Evolutionary conservation across 768 basidiomycete species (phyloP).

Genomic region (Lentinula sp.): DNA sequence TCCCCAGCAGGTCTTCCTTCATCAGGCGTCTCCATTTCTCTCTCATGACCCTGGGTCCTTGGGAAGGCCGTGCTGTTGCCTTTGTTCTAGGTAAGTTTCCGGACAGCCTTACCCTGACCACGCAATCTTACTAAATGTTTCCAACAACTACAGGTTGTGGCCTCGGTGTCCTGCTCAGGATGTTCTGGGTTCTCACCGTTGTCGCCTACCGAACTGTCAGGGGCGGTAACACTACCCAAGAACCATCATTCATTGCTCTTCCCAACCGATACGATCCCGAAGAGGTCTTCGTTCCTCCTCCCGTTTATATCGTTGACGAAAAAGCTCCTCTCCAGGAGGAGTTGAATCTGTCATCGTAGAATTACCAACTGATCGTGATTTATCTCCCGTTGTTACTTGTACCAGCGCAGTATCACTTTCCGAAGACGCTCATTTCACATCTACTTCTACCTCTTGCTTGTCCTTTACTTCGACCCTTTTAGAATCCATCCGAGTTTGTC

Average conservation of each 20-base stretch:
- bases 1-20: slow-evolving; percentile 35
- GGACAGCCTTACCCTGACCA: not conserved
- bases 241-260: slow-evolving; percentile 32
- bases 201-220: slow-evolving; percentile 52
- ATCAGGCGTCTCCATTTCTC: slow-evolving; percentile 56
- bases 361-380: not conserved
- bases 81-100: slow-evolving; percentile 70
- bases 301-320: slow-evolving; percentile 34
- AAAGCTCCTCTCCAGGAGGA: not conserved
- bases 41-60: slow-evolving; percentile 65
- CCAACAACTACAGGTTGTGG: slow-evolving; percentile 56
- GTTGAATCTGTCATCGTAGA: not conserved
- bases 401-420: not conserved
- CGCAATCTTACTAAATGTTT: not conserved
- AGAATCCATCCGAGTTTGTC: too few species aligned
- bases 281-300: slow-evolving; percentile 44
- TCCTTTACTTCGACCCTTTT: not conserved
- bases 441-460: too few species aligned
- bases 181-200: slow-evolving; percentile 70
- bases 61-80: slow-evolving; percentile 80
- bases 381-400: not conserved
- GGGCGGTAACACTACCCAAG: slow-evolving; percentile 29
- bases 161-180: slow-evolving; percentile 74
- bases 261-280: slow-evolving; percentile 45
- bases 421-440: not conserved